These are phyloP conservation scores for Croton setiger DNA, from an alignment of 441 rosid genomes.

Conservation along the genomic window DNA sequence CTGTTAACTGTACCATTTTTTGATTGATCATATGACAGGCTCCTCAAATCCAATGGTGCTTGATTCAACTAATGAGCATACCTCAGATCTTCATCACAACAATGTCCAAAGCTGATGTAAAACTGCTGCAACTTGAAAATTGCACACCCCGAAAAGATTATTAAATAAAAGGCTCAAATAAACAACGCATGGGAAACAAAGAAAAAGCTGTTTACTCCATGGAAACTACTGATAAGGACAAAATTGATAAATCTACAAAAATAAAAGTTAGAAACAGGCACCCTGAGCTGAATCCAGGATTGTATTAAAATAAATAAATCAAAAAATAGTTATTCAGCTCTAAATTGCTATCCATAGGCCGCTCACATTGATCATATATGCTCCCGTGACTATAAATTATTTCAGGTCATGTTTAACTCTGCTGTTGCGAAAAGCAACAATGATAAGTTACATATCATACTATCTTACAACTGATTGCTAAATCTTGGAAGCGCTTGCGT, in stretches of 20 bases:
- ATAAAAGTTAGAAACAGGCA: neutral
- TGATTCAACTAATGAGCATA: neutral
- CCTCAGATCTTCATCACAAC: neutral
- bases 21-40: neutral
- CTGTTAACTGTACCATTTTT: neutral
- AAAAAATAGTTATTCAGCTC: neutral
- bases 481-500: too few species aligned
- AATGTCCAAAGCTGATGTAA: neutral
- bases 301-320: neutral
- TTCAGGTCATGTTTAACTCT: neutral
- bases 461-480: constrained; percentile 14
- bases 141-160: neutral
- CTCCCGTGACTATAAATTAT: neutral
- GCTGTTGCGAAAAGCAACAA: neutral
- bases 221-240: neutral
- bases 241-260: neutral
- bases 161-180: neutral
- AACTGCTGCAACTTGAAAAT: neutral
- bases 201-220: neutral
- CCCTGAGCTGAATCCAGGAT: neutral
- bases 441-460: neutral
- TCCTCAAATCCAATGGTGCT: neutral
- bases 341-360: neutral
- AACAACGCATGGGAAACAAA: neutral
- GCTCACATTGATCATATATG: neutral